A percentile compares a stretch with the other conserved stretches of the same genome.
phyloP scores from a whole-genome alignment of 768 basidiomycete genomes.

The Boletellus emodensis region DNA sequence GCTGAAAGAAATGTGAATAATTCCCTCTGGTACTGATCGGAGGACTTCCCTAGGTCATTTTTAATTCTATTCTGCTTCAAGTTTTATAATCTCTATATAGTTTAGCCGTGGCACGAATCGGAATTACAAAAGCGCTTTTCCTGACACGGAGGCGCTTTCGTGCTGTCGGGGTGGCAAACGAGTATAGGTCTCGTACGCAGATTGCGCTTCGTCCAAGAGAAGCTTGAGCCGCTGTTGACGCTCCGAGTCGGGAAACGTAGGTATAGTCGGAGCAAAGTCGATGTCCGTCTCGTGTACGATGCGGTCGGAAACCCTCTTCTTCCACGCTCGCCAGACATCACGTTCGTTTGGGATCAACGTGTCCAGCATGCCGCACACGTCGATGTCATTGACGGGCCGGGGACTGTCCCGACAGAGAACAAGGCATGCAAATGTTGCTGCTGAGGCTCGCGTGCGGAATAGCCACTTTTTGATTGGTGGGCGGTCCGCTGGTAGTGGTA shows the following conservation, averaged over 20 bases:
- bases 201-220: too few relatives aligned
- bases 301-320: conserved; percentile 2
- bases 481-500: not conserved
- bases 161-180: too few relatives aligned
- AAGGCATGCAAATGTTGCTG: conserved; percentile 7
- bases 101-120: too few relatives aligned
- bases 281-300: not conserved
- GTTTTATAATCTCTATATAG: too few relatives aligned
- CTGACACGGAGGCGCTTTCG: too few relatives aligned
- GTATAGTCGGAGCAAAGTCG: not conserved
- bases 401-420: conserved; percentile 1
- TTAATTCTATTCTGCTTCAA: too few relatives aligned
- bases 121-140: too few relatives aligned
- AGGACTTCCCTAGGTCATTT: too few relatives aligned
- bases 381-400: conserved; percentile 1
- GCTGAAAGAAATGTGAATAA: too few relatives aligned
- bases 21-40: too few relatives aligned
- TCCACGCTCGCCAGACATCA: conserved; percentile 1
- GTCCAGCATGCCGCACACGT: conserved; percentile 1
- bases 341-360: not conserved
- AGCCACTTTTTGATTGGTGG: conserved; percentile 5
- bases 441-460: conserved; percentile 1
- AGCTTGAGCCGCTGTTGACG: not conserved
- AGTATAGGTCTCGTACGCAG: too few relatives aligned
- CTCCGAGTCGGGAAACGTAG: not conserved